Conservation (phyloP, 164 flowering plant genomes). For the Malania oleifera region DNA sequence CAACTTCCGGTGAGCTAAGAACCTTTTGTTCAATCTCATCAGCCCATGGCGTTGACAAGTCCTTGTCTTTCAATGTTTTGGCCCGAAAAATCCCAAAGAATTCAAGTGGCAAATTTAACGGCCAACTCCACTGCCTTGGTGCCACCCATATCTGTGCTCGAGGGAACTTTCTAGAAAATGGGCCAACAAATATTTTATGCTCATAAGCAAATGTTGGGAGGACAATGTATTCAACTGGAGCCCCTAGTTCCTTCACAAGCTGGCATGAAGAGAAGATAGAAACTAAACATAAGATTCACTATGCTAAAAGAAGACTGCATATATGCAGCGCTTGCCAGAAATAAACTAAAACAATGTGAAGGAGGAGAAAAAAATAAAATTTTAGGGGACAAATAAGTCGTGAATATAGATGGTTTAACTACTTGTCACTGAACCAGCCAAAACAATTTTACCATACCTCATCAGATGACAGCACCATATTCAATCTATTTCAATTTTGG, state of each 20-base stretch:
- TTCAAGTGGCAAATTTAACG: constrained; percentile 86
- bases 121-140: constrained; percentile 99
- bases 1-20: constrained; percentile 96
- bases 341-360: background rate
- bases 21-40: constrained; percentile 91
- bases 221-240: constrained; percentile 87
- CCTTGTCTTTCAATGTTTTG: constrained; percentile 70
- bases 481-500: no score
- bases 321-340: background rate
- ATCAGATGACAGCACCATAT: no score
- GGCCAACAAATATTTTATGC: constrained; percentile 96
- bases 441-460: no score
- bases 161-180: constrained; percentile 95
- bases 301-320: background rate
- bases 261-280: constrained; percentile 23
- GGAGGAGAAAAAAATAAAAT: background rate
- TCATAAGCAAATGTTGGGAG: constrained; percentile 98
- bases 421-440: background rate
- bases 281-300: background rate
- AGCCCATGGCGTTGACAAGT: constrained; percentile 76
- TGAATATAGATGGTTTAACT: background rate
- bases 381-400: no score
- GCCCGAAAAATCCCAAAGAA: constrained; percentile 92
- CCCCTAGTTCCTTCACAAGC: constrained; percentile 86
- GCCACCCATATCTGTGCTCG: constrained; percentile 93